Percentiles rank a stretch among this genome's conserved stretches.
phyloP scores from a whole-genome alignment of 2,329 filamentous ascomycete species.

The Phoma sp. region DNA sequence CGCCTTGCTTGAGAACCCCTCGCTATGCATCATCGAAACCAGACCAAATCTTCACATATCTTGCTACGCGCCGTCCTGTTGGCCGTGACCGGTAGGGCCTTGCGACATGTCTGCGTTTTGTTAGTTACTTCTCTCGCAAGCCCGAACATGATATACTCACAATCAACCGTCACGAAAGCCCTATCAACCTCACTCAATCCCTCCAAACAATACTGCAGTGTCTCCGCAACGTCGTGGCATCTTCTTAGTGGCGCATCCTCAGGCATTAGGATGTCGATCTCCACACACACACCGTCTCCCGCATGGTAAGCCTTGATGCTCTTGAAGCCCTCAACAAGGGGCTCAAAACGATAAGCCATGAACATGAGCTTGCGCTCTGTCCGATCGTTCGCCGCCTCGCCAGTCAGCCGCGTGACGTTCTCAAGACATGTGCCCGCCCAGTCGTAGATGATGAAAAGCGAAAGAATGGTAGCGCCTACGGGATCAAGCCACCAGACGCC shows the following conservation, averaged over 20 bases:
- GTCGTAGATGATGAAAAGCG: slow-evolving; percentile 72
- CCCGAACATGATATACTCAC: slow-evolving; percentile 36
- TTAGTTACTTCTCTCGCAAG: slow-evolving; percentile 11
- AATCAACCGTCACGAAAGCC: slow-evolving; percentile 60
- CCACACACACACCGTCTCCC: slow-evolving; percentile 68
- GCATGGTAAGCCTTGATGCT: slow-evolving; percentile 65
- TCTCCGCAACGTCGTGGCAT: slow-evolving; percentile 67
- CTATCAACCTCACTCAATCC: slow-evolving; percentile 60
- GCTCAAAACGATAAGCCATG: slow-evolving; percentile 64
- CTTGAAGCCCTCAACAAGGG: slow-evolving; percentile 62
- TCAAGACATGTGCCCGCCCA: slow-evolving; percentile 68
- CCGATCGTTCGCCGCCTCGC: slow-evolving; percentile 61
- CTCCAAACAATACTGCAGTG: slow-evolving; percentile 67
- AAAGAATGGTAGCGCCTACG: slow-evolving; percentile 66
- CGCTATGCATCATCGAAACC: slow-evolving; percentile 4
- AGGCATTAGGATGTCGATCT: slow-evolving; percentile 66
- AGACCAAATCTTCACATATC: neutral
- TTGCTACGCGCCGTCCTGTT: slow-evolving; percentile 12
- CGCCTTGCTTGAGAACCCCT: neutral
- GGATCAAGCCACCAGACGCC: slow-evolving; percentile 72
- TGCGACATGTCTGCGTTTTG: slow-evolving; percentile 28
- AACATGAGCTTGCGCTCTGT: slow-evolving; percentile 65
- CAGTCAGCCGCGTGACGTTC: slow-evolving; percentile 65
- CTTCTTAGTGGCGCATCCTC: slow-evolving; percentile 59
- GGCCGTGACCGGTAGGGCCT: slow-evolving; percentile 34